Evolutionary conservation across 2,329 filamentous ascomycete genomes (phyloP).

Genomic region (Thelonectria olida): DNA sequence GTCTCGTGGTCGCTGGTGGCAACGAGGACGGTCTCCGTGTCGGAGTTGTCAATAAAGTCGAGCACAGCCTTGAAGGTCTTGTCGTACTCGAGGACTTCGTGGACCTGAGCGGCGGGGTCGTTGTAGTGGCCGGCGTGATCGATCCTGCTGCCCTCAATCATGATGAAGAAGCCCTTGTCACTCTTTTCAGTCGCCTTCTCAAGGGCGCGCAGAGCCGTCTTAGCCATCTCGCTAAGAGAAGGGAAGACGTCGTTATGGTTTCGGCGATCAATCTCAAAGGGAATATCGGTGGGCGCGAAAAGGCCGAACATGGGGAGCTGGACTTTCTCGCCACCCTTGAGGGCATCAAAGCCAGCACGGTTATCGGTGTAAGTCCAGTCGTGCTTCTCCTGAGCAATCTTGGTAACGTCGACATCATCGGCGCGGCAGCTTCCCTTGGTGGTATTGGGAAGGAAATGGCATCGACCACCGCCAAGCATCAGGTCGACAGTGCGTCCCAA

Average conservation of each 20-base stretch:
- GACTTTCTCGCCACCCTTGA: conserved; percentile 73
- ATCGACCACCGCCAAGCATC: conserved; percentile 91
- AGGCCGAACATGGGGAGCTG: conserved; percentile 87
- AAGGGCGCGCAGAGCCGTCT: conserved; percentile 81
- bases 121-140: conserved; percentile 93
- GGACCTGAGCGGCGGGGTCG: conserved; percentile 84
- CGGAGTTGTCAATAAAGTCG: conserved; percentile 81
- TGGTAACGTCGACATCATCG: conserved; percentile 80
- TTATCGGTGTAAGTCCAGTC: conserved; percentile 83
- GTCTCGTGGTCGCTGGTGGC: conserved; percentile 97
- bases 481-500: conserved; percentile 89
- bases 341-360: conserved; percentile 77
- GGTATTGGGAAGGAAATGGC: conserved; percentile 89
- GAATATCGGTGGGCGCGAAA: conserved; percentile 84
- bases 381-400: conserved; percentile 75
- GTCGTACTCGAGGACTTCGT: conserved; percentile 96
- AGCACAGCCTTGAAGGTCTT: conserved; percentile 83
- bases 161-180: conserved; percentile 95
- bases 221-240: conserved; percentile 90
- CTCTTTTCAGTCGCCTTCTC: conserved; percentile 82
- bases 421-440: conserved; percentile 82
- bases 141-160: conserved; percentile 97
- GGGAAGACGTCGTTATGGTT: conserved; percentile 84
- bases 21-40: conserved; percentile 82
- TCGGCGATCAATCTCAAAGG: conserved; percentile 91